Percentiles rank a stretch among this genome's conserved stretches.
phyloP scores from a whole-genome alignment of 768 basidiomycete genomes.

The Suillus hirtellus region DNA sequence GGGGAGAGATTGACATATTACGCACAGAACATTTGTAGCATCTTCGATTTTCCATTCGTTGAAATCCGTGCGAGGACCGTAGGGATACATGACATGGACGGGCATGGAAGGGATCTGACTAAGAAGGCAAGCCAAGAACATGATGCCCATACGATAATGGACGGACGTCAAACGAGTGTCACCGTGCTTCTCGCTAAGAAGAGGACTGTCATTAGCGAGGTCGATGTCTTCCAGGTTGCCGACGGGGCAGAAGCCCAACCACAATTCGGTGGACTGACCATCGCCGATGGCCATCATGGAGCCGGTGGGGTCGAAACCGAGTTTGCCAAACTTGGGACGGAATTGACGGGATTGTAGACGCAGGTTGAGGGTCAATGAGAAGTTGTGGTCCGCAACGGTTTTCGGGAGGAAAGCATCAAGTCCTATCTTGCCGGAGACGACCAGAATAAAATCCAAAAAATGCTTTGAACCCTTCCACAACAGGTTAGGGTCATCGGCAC shows the following conservation, averaged over 20 bases:
- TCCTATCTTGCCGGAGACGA: fast-evolving
- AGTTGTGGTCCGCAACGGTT: background rate
- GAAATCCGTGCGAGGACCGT: background rate
- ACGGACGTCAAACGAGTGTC: background rate
- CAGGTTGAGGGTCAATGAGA: background rate
- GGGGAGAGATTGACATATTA: background rate
- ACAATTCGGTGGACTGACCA: background rate
- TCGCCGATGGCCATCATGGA: background rate
- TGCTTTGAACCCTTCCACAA: background rate
- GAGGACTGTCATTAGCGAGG: background rate
- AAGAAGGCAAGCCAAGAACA: background rate
- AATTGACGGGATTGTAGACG: background rate
- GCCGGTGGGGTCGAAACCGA: background rate
- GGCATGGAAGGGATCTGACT: background rate
- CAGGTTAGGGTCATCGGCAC: background rate
- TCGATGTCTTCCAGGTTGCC: background rate
- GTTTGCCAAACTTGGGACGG: background rate
- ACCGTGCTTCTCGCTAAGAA: background rate
- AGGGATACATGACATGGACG: background rate
- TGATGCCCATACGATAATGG: background rate
- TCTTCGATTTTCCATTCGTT: background rate
- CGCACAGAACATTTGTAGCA: background rate
- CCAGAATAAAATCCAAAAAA: background rate
- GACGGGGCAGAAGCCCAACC: background rate
- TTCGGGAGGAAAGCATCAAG: background rate